phyloP scores from a whole-genome alignment of 148 eudicot species.

The Spergularia marina region DNA sequence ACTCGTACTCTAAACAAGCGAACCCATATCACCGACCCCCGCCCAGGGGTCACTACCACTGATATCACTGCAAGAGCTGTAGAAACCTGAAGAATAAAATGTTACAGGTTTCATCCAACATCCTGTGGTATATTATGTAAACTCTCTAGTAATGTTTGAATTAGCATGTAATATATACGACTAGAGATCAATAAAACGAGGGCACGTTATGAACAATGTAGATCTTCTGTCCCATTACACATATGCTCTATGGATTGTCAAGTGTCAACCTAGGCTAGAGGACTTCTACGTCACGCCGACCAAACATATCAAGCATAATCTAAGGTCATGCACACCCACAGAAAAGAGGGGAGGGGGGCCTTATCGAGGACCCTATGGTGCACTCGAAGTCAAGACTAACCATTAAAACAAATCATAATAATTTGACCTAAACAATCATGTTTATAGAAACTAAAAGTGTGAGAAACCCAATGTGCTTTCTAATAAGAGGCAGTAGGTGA shows the following conservation, averaged over 20 bases:
- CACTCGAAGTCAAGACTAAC: conserved; percentile 17
- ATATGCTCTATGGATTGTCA: too few species aligned
- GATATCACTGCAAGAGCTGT: too few species aligned
- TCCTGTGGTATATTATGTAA: too few species aligned
- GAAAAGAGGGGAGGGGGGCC: neutral
- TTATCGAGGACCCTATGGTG: neutral
- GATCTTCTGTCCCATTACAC: too few species aligned
- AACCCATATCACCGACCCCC: conserved; percentile 18
- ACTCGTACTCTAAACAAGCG: neutral
- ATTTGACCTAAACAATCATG: conserved; percentile 13
- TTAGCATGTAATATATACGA: too few species aligned
- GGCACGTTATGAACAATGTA: too few species aligned
- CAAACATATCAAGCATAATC: too few species aligned
- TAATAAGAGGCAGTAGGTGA: conserved; percentile 37
- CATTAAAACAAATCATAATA: conserved; percentile 11
- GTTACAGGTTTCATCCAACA: neutral
- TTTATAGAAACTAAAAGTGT: conserved; percentile 14
- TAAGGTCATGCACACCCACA: too few species aligned
- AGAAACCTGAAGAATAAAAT: neutral
- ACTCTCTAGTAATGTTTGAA: too few species aligned
- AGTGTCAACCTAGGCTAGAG: too few species aligned
- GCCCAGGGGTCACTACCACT: neutral
- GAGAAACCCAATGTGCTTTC: conserved; percentile 22
- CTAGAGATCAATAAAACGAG: too few species aligned
- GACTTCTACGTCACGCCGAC: too few species aligned